These are phyloP conservation scores for Apiotrichum laibachii DNA, from an alignment of 1,284 basidiomycete genomes.

Conservation along the genomic window DNA sequence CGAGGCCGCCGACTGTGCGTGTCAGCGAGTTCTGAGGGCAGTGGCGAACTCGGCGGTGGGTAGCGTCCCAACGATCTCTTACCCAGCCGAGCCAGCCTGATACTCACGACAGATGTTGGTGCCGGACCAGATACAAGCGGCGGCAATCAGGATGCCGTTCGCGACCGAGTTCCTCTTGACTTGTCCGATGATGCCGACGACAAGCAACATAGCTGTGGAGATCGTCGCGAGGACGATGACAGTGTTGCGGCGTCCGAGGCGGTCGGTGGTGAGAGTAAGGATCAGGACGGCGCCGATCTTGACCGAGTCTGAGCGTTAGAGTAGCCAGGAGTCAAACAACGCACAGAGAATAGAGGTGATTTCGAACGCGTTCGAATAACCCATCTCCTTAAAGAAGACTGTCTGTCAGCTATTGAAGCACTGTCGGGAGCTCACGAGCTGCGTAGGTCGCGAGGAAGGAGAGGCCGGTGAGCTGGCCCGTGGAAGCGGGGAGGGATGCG, in stretches of 20 bases:
- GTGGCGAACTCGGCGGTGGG: no score
- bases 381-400: constrained; percentile 29
- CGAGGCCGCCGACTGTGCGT: constrained; percentile 23
- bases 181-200: constrained; percentile 15
- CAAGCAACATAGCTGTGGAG: constrained; percentile 19
- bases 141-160: constrained; percentile 15
- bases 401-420: neutral
- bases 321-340: neutral
- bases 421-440: neutral
- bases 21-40: neutral
- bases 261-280: constrained; percentile 22
- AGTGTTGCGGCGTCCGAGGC: constrained; percentile 24
- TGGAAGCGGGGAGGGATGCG: no score
- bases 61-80: no score
- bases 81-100: no score
- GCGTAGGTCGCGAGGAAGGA: neutral
- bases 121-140: constrained; percentile 16
- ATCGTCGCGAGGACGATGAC: constrained; percentile 12
- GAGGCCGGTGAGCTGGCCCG: neutral
- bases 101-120: neutral
- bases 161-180: constrained; percentile 4
- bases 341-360: constrained; percentile 21
- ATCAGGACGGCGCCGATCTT: constrained; percentile 20
- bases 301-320: neutral
- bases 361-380: constrained; percentile 26